phyloP scores from a whole-genome alignment of 768 basidiomycete species.

The Boletus edulis region DNA sequence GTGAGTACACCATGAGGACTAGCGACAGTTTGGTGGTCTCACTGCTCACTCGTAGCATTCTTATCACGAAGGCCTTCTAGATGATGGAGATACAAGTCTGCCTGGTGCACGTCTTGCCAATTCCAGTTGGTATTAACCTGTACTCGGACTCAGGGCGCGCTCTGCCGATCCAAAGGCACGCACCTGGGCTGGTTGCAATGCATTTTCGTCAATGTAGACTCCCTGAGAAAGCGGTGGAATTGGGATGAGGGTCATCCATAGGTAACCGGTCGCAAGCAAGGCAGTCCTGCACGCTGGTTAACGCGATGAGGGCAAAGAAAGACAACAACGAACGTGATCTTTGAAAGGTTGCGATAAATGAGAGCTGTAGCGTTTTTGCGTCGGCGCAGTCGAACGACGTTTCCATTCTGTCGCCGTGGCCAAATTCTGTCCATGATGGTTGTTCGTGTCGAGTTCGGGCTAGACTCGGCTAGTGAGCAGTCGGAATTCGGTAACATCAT shows the following conservation, averaged over 20 bases:
- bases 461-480: conserved; percentile 5
- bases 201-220: conserved; percentile 94
- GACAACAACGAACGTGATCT: conserved; percentile 26
- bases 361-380: conserved; percentile 36
- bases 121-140: conserved; percentile 91
- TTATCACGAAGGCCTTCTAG: conserved; percentile 60
- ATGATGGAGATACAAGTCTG: conserved; percentile 75
- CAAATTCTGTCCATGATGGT: conserved; percentile 22
- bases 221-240: conserved; percentile 56
- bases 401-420: conserved; percentile 27
- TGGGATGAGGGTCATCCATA: conserved; percentile 86
- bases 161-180: conserved; percentile 3
- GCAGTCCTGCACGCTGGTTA: conserved; percentile 38
- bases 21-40: conserved; percentile 31
- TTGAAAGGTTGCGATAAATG: conserved; percentile 34
- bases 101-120: conserved; percentile 86
- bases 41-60: conserved; percentile 74
- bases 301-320: not conserved
- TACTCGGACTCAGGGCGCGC: conserved; percentile 2
- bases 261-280: conserved; percentile 63
- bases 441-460: not conserved
- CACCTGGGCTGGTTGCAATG: conserved; percentile 90
- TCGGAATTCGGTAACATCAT: conserved; percentile 22
- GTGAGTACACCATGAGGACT: not conserved
- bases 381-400: conserved; percentile 44